These are phyloP conservation scores for Entophlyctis luteolus DNA, from an alignment of 192 early-diverging fungal species.

Conservation along the genomic window DNA sequence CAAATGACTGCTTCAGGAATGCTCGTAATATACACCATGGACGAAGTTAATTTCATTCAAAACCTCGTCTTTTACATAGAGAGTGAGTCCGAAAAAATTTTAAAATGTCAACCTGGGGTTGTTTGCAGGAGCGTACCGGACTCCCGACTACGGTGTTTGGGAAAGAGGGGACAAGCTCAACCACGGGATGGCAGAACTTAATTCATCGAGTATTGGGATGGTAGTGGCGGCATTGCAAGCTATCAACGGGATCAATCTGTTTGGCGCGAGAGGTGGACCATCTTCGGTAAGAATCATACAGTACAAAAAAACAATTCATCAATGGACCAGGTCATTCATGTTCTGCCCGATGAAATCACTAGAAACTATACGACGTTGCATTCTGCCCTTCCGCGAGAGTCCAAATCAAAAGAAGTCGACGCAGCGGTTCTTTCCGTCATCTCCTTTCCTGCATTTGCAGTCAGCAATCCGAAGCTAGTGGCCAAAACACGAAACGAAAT, in stretches of 20 bases:
- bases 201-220: conserved; percentile 86
- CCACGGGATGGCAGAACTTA: conserved; percentile 80
- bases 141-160: conserved; percentile 86
- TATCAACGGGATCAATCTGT: conserved; percentile 82
- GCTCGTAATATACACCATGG: conserved; percentile 71
- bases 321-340: conserved; percentile 64
- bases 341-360: conserved; percentile 79
- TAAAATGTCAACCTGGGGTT: conserved; percentile 2
- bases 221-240: conserved; percentile 78
- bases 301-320: neutral
- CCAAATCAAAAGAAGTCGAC: conserved; percentile 81
- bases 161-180: conserved; percentile 86
- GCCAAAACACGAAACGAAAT: conserved; percentile 68
- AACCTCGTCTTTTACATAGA: conserved; percentile 89
- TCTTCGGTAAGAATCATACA: conserved; percentile 50
- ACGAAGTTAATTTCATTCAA: conserved; percentile 82
- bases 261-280: conserved; percentile 73
- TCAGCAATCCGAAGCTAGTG: conserved; percentile 62
- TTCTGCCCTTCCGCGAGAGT: conserved; percentile 76
- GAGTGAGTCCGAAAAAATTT: conserved; percentile 38
- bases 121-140: conserved; percentile 55
- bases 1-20: conserved; percentile 80
- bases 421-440: conserved; percentile 78
- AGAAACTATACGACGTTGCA: conserved; percentile 76
- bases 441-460: conserved; percentile 85